A percentile compares a stretch with the other conserved stretches of the same genome.
phyloP scores from a whole-genome alignment of 2,329 filamentous ascomycete species.

The Elsinoe batatas region DNA sequence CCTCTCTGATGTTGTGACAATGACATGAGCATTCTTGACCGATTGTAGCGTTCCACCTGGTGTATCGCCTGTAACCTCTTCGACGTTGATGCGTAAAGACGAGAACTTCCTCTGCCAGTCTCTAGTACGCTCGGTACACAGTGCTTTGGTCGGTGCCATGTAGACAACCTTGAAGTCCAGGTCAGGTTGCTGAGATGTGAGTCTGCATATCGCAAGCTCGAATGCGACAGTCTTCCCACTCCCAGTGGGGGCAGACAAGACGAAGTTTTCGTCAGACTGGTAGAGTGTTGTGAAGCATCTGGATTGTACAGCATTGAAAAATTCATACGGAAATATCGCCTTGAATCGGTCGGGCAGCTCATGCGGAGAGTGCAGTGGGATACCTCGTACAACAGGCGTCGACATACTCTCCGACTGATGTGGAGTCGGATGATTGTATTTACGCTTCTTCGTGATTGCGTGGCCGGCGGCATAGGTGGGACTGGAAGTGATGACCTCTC shows the following conservation, averaged over 20 bases:
- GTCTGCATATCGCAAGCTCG: slow-evolving; percentile 70
- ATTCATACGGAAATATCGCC: slow-evolving; percentile 58
- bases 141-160: slow-evolving; percentile 72
- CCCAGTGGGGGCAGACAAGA: slow-evolving; percentile 71
- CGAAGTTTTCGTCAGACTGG: slow-evolving; percentile 61
- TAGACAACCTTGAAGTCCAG: slow-evolving; percentile 72
- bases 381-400: slow-evolving; percentile 46
- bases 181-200: slow-evolving; percentile 47
- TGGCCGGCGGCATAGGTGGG: background rate
- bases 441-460: background rate
- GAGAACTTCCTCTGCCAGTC: slow-evolving; percentile 72
- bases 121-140: slow-evolving; percentile 64
- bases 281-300: slow-evolving; percentile 63
- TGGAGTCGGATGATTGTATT: background rate
- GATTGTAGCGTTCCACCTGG: slow-evolving; percentile 54
- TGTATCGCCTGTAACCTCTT: slow-evolving; percentile 75
- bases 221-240: slow-evolving; percentile 77
- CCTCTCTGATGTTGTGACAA: slow-evolving; percentile 81
- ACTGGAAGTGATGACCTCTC: background rate
- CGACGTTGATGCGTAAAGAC: slow-evolving; percentile 56
- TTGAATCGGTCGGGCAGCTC: slow-evolving; percentile 60
- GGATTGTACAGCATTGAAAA: slow-evolving; percentile 77
- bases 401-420: background rate
- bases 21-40: slow-evolving; percentile 67
- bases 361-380: slow-evolving; percentile 48